Base-by-base conservation (phyloP, 2,329 filamentous ascomycete species). In the Penicillium sp. region DNA sequence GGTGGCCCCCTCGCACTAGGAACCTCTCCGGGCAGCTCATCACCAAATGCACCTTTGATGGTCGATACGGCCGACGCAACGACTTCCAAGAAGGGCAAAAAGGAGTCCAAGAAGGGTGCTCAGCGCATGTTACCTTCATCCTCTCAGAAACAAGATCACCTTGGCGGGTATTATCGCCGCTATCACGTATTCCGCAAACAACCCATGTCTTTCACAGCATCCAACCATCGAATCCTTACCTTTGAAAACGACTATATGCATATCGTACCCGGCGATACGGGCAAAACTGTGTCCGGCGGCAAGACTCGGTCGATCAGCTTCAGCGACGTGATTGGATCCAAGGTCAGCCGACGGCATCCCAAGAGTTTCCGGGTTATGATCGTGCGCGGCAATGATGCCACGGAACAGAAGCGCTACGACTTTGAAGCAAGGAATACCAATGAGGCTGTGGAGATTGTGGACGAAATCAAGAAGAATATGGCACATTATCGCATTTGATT, bases 241-340 rank as follows among this genome's bases (percentile, higher is more conserved):
- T 81, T 87, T 47, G 84, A 86, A 60, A 83, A 82, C 48, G 84
- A 87, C 61, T 86, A 85, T 65, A 81, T 87, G 70, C 84, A 86
- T 66, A 84, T 87, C 58, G 81, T 87, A 75, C 84, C 84, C 7
- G 72, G 70, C 3, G 77, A 79, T 38, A 75, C 76, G 4, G 80
- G 79, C n/a, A 84, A 83, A 61, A 78, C 79, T 5, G 68, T 75
- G 5, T 80, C 78, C 47, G 78, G 79, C 47, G 74, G 74, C 26
- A 84, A 84, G 64, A 81, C 80, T 7, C 84, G 82, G 8, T 85
- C 83, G 19, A 82, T 87, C 53, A 83, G 83, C 51, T 86, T 86
- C 70, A 80, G 77, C 51, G 81, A 81, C 49, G 81, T 87, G n/a
- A 79, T 87, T 0, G 84, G 84, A 1, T 84, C 82, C 58, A 87